Conservation (phyloP, 225 moss, liverwort and hornwort species). For the Sphagnum contortum region DNA sequence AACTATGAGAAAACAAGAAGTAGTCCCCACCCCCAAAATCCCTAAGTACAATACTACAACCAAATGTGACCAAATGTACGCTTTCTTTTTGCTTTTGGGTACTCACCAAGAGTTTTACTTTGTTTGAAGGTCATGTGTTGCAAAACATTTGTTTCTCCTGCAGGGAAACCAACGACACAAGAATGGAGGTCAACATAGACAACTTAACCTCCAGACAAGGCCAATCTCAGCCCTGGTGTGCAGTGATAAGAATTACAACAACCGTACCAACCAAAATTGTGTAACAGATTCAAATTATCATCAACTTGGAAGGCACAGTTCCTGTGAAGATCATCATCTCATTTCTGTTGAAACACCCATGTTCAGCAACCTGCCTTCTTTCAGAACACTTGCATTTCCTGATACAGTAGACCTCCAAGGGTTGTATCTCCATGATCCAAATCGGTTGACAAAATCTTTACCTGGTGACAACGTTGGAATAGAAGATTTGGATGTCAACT, state of each 20-base stretch:
- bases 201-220: background rate
- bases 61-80: background rate
- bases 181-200: background rate
- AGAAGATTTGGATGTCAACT: slow-evolving; percentile 32
- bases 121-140: too few species aligned
- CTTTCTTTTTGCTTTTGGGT: too few species aligned
- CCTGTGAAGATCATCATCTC: slow-evolving; percentile 15
- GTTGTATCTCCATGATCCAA: too few species aligned
- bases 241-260: too few species aligned
- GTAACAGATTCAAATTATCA: background rate
- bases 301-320: background rate
- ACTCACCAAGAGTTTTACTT: too few species aligned
- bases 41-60: slow-evolving; percentile 2
- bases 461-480: slow-evolving; percentile 13
- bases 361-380: too few species aligned
- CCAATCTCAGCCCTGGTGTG: background rate
- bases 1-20: slow-evolving; percentile 8
- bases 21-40: slow-evolving; percentile 4
- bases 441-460: too few species aligned
- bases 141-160: background rate
- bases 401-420: too few species aligned
- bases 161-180: slow-evolving; percentile 5
- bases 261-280: too few species aligned
- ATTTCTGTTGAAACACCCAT: too few species aligned
- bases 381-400: too few species aligned